These are phyloP conservation scores for Mucor ambiguus DNA, from an alignment of 371 early-diverging fungal species.

Conservation along the genomic window DNA sequence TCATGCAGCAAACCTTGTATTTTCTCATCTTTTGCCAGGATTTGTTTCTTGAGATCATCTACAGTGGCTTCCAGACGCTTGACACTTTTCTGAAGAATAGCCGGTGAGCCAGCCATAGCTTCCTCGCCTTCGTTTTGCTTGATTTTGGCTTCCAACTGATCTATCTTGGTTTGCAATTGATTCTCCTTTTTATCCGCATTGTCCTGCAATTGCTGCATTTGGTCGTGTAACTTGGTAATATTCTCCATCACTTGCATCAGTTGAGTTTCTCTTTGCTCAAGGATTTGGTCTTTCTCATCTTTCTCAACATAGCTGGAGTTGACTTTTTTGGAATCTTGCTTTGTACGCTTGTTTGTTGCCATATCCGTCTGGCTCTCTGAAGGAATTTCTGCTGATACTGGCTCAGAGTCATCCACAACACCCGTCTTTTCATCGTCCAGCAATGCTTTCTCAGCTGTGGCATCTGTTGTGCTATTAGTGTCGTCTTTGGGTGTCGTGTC, in stretches of 20 bases:
- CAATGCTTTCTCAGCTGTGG: neutral
- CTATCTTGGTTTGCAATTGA: constrained; percentile 10
- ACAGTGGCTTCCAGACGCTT: constrained; percentile 45
- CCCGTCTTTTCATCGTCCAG: neutral
- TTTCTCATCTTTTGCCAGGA: constrained; percentile 66
- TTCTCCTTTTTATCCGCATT: constrained; percentile 29
- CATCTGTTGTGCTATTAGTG: neutral
- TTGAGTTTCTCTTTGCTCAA: constrained; percentile 69
- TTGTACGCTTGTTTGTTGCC: neutral
- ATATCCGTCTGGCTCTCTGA: neutral
- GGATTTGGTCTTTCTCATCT: constrained; percentile 28
- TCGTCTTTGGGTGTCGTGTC: neutral
- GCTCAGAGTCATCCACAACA: neutral
- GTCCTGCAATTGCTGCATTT: constrained; percentile 55
- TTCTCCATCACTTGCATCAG: constrained; percentile 62
- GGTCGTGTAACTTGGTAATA: constrained; percentile 64
- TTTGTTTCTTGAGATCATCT: constrained; percentile 55
- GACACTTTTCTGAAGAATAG: constrained; percentile 18
- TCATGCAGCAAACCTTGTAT: constrained; percentile 63
- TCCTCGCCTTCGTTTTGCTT: constrained; percentile 1
- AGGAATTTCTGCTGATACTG: neutral
- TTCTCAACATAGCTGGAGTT: neutral
- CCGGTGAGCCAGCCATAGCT: constrained; percentile 1
- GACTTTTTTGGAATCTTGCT: neutral
- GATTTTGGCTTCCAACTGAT: constrained; percentile 8